These are phyloP conservation scores for Zymoseptoria tritici DNA, from an alignment of 2,329 filamentous ascomycete genomes.

Conservation along the genomic window DNA sequence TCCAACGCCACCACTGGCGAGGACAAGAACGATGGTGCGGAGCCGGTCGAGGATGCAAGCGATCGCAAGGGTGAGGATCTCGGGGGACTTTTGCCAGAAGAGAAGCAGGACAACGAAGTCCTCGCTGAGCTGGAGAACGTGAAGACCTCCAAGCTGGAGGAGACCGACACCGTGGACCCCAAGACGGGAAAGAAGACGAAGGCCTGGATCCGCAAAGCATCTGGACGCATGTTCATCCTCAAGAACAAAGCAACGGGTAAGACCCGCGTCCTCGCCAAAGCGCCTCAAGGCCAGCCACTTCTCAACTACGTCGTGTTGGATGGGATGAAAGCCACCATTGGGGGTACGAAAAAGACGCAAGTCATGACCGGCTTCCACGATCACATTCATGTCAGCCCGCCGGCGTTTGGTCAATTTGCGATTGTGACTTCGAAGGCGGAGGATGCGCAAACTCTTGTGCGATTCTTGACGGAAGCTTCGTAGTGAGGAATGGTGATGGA, in stretches of 20 bases:
- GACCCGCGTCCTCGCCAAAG: constrained; percentile 62
- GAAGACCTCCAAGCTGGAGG: constrained; percentile 58
- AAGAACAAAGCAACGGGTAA: constrained; percentile 63
- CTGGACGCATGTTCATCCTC: constrained; percentile 64
- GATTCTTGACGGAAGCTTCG: background rate
- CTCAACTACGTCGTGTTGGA: constrained; percentile 15
- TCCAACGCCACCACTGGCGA: constrained; percentile 34
- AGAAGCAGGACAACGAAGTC: constrained; percentile 55
- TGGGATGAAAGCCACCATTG: constrained; percentile 11
- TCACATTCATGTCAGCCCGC: constrained; percentile 12
- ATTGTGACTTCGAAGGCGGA: constrained; percentile 5
- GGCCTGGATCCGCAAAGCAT: constrained; percentile 61
- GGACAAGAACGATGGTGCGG: constrained; percentile 31
- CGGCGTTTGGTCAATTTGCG: constrained; percentile 9
- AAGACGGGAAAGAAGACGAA: constrained; percentile 45
- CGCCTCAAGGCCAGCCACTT: constrained; percentile 24
- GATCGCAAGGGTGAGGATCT: constrained; percentile 43
- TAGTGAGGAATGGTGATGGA: background rate
- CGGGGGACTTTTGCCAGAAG: constrained; percentile 58
- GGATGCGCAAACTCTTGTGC: constrained; percentile 6
- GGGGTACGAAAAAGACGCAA: constrained; percentile 16
- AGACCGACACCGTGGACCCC: constrained; percentile 39
- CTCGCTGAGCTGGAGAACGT: constrained; percentile 60
- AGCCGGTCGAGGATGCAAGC: constrained; percentile 19
- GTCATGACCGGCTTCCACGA: constrained; percentile 13